Base-by-base conservation (phyloP, 2,329 filamentous ascomycete species). In the Sarocladium brachiariae region DNA sequence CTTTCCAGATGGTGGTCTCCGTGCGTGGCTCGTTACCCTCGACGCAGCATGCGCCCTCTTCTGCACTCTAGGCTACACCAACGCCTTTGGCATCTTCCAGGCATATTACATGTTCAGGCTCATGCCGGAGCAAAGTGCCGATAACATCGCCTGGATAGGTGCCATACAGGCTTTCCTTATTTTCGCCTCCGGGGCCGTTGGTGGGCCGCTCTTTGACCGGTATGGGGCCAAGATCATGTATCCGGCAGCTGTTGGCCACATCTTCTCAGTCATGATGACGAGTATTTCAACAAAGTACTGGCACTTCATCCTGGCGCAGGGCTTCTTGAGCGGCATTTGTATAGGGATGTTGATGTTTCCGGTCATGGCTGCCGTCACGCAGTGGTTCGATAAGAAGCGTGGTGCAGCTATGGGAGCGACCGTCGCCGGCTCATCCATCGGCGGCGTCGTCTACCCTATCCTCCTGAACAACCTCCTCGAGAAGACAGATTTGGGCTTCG, bases 401-500 rank as follows among this genome's bases (percentile, higher is more conserved):
- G 73, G 64, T 0, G 63, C 68, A 0, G 75, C 76, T 0, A 56
- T 77, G 34, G 77, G 75, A 2, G 30, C 78, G 2, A 67, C 50
- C 1, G 61, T 74, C 1, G 61, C 71, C 0, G 77, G 75, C 0
- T 75, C 71, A 0, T 74, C 72, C 1, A 57, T 79, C 4, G 78
- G 78, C 3, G 78, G 75, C 8, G 63, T 82, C 34, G 62, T 81
- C 23, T 73, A 78, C 38, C 77, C 78, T 0, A 69, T 75, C 11
- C 61, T 63, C 0, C 13, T 75, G 38, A 73, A 70, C 46, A 71
- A 72, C 52, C 65, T 82, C 58, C 63, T 81, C n/a, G 72, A 73
- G 50, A 59, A 60, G 19, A 61, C 67, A 0, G 52, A 53, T 0
- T 55, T 82, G 4, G 65, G 69, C 0, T 76, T 80, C 51, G 72